These are phyloP conservation scores for Fusarium sp. DNA, from an alignment of 2,329 filamentous ascomycete species.

Conservation along the genomic window DNA sequence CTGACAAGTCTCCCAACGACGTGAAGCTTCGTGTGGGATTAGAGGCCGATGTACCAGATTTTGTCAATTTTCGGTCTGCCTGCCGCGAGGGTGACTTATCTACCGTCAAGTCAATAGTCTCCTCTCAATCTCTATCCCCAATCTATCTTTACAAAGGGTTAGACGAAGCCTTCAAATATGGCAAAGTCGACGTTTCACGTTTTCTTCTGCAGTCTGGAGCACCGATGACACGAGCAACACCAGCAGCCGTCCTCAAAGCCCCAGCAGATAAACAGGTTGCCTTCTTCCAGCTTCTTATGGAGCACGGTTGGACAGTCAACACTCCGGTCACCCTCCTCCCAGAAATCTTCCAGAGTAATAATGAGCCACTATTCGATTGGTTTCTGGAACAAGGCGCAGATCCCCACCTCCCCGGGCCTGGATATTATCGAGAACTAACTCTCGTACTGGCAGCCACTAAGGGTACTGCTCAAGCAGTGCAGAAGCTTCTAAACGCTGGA, in stretches of 20 bases:
- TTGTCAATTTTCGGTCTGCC: constrained; percentile 16
- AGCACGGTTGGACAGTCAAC: neutral
- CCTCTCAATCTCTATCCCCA: neutral
- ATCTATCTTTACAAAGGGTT: neutral
- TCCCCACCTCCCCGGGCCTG: neutral
- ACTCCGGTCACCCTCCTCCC: neutral
- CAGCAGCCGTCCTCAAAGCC: constrained; percentile 11
- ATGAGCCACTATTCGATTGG: neutral
- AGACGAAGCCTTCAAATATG: constrained; percentile 1
- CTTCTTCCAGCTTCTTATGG: neutral
- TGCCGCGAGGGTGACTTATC: constrained; percentile 26
- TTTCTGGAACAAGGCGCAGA: constrained; percentile 1
- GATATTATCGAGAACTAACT: neutral
- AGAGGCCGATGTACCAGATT: neutral
- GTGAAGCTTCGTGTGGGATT: neutral
- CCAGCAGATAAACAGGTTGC: neutral
- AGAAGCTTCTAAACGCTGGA: neutral
- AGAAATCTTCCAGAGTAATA: neutral
- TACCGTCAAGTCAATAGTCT: neutral
- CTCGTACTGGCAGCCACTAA: neutral
- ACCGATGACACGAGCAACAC: constrained; percentile 20
- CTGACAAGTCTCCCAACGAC: neutral
- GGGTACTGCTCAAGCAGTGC: neutral
- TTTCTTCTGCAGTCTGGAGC: constrained; percentile 17
- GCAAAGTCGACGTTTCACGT: constrained; percentile 20